Evolutionary conservation across 306 rosid species (phyloP).

Genomic region (Sicyos edulis): DNA sequence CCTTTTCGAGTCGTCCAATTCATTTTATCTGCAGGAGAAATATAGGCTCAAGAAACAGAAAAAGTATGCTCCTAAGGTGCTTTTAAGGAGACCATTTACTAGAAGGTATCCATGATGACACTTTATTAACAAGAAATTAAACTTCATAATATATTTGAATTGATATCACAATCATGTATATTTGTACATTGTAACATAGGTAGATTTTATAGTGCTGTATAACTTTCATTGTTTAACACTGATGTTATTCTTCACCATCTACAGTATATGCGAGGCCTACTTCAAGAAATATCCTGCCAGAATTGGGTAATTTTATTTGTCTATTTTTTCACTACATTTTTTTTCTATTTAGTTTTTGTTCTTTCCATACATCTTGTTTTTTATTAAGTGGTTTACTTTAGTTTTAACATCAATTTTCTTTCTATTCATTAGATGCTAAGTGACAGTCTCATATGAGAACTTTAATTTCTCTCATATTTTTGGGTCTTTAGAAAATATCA

Average conservation of each 20-base stretch:
- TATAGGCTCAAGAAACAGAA: constrained; percentile 89
- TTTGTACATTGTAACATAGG: not conserved
- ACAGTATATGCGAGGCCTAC: constrained; percentile 94
- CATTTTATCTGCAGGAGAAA: constrained; percentile 60
- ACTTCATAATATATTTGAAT: not conserved
- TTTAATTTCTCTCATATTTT: not conserved
- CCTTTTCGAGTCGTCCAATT: constrained; percentile 14
- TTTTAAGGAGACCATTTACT: constrained; percentile 73
- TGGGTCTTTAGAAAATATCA: not conserved
- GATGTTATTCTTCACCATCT: constrained; percentile 19
- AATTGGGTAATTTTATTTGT: constrained; percentile 51
- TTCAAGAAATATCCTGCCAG: constrained; percentile 74
- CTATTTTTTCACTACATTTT: not conserved
- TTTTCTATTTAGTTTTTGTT: not conserved
- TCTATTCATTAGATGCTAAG: not conserved
- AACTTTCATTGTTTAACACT: not conserved
- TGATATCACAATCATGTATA: not conserved
- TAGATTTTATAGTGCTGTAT: not conserved
- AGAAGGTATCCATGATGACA: constrained; percentile 43
- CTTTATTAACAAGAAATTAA: not conserved
- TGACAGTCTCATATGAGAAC: not conserved
- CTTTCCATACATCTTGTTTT: not conserved
- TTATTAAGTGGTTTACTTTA: not conserved
- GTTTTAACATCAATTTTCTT: not conserved
- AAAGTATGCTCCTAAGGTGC: constrained; percentile 88